These are phyloP conservation scores for Suhomyces anneliseae DNA, from an alignment of 1,139 yeast genomes.

Conservation along the genomic window DNA sequence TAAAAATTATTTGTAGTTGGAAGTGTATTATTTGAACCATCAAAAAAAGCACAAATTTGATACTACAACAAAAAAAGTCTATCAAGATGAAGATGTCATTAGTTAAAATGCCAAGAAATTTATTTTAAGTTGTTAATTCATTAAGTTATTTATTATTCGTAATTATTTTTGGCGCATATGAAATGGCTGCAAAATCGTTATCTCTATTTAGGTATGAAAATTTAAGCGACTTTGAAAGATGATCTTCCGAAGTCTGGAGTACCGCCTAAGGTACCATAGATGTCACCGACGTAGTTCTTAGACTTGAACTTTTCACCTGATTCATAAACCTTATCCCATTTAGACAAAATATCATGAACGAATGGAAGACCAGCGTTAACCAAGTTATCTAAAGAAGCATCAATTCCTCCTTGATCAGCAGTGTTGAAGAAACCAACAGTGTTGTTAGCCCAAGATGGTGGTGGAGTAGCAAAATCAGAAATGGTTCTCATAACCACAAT, in stretches of 20 bases:
- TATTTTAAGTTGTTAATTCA: too few species aligned
- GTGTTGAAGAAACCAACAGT: slow-evolving; percentile 53
- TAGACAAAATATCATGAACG: slow-evolving; percentile 49
- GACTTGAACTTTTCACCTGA: slow-evolving; percentile 39
- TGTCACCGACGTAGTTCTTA: slow-evolving; percentile 60
- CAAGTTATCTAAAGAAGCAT: slow-evolving; percentile 52
- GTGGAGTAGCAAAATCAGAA: slow-evolving; percentile 62
- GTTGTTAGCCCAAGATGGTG: slow-evolving; percentile 42
- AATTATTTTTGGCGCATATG: too few species aligned
- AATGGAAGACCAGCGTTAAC: slow-evolving; percentile 57
- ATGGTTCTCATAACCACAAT: slow-evolving; percentile 63
- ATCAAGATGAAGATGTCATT: too few species aligned
- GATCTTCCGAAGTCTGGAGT: slow-evolving; percentile 18
- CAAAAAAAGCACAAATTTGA: too few species aligned
- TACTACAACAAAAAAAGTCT: too few species aligned
- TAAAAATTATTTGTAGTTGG: too few species aligned
- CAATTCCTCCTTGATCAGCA: slow-evolving; percentile 53
- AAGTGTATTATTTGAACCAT: too few species aligned
- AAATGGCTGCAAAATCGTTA: too few species aligned
- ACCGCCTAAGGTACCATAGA: slow-evolving; percentile 51
- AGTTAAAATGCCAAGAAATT: too few species aligned
- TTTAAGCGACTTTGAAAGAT: slow-evolving; percentile 11
- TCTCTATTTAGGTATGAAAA: not conserved
- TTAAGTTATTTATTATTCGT: too few species aligned
- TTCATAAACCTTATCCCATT: slow-evolving; percentile 52